Conservation (phyloP, 331 rosid species). For the Quercus phellos region DNA sequence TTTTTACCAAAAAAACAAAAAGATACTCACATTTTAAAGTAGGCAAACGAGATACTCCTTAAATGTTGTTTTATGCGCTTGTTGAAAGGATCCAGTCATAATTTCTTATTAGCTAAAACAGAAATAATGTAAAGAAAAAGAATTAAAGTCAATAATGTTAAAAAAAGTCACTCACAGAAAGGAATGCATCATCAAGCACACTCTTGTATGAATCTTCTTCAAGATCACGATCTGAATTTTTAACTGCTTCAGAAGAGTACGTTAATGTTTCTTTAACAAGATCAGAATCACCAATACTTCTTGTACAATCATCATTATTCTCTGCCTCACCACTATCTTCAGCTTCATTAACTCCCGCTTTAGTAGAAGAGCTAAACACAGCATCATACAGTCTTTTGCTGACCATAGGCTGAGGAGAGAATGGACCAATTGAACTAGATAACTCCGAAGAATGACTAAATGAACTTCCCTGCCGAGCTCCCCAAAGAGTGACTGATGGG, state of each 20-base stretch:
- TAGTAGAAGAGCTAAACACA: conserved; percentile 36
- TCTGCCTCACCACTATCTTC: conserved; percentile 30
- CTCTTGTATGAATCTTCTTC: conserved; percentile 38
- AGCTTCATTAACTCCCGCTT: conserved; percentile 28
- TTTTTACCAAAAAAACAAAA: too few species aligned
- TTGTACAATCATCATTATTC: conserved; percentile 18
- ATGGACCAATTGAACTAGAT: conserved; percentile 38
- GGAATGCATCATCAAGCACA: conserved; percentile 23
- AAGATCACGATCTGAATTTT: conserved; percentile 30
- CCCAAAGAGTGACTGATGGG: conserved; percentile 43
- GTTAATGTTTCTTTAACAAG: conserved; percentile 31
- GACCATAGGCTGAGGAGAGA: conserved; percentile 63
- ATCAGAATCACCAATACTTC: conserved; percentile 40
- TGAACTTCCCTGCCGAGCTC: conserved; percentile 36
- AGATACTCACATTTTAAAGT: background rate
- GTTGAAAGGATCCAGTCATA: background rate
- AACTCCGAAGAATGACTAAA: conserved; percentile 38
- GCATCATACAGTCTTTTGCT: conserved; percentile 67
- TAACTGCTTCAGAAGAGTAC: conserved; percentile 31
- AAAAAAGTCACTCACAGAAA: conserved; percentile 37
- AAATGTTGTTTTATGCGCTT: background rate
- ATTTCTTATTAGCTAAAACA: background rate
- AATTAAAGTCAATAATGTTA: background rate
- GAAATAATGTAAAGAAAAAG: background rate
- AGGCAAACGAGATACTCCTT: background rate